These are phyloP conservation scores for Actinidia chinensis DNA, from an alignment of 179 eudicot species.

Conservation along the genomic window DNA sequence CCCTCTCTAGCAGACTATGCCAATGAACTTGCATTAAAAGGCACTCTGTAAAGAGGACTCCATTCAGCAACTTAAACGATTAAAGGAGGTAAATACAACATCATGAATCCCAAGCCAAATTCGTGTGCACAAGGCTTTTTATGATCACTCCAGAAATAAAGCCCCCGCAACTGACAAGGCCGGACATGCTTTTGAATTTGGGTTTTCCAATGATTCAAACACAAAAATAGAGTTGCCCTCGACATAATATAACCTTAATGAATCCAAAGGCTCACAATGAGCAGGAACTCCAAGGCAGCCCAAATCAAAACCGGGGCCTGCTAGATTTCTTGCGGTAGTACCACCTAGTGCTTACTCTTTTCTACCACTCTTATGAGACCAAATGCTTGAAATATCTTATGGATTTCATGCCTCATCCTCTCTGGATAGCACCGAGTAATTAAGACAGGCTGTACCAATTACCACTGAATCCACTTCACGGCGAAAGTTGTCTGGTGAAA, in stretches of 20 bases:
- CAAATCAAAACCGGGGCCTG: slow-evolving; percentile 66
- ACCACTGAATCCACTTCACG: slow-evolving; percentile 82
- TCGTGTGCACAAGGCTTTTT: slow-evolving; percentile 75
- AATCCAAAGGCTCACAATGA: slow-evolving; percentile 80
- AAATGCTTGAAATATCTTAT: slow-evolving; percentile 76
- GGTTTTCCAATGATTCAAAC: slow-evolving; percentile 91
- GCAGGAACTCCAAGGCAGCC: slow-evolving; percentile 79
- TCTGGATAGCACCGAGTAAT: slow-evolving; percentile 34
- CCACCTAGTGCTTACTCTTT: slow-evolving; percentile 65
- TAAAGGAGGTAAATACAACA: slow-evolving; percentile 85
- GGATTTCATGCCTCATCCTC: slow-evolving; percentile 49
- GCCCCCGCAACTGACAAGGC: slow-evolving; percentile 67
- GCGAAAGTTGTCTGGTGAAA: slow-evolving; percentile 57
- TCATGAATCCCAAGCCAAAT: slow-evolving; percentile 97
- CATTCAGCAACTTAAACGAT: slow-evolving; percentile 91
- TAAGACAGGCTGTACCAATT: slow-evolving; percentile 63
- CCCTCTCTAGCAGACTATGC: slow-evolving; percentile 90
- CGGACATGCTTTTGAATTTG: slow-evolving; percentile 89
- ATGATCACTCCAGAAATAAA: slow-evolving; percentile 75
- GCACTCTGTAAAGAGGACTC: slow-evolving; percentile 70
- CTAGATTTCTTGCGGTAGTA: slow-evolving; percentile 64
- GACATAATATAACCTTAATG: slow-evolving; percentile 75
- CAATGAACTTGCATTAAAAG: slow-evolving; percentile 88
- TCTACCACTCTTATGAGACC: slow-evolving; percentile 62
- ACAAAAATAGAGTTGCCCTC: slow-evolving; percentile 86